Base-by-base conservation (phyloP, 2,329 filamentous ascomycete species). In the Thelonectria olida region DNA sequence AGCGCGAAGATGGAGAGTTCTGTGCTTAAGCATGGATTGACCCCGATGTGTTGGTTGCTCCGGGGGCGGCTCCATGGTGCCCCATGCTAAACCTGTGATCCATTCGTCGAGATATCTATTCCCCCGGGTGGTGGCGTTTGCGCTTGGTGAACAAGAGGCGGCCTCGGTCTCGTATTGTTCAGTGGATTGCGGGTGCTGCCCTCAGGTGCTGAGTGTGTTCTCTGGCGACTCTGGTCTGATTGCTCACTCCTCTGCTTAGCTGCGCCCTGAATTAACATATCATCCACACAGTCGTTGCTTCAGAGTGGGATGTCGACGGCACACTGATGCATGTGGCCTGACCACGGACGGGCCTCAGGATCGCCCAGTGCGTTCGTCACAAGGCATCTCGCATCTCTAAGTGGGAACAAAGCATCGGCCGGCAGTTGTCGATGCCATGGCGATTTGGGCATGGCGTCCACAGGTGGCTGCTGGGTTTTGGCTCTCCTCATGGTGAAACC, bases 401-500 rank as follows among this genome's bases (percentile, higher is more conserved):
- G 36, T n/a, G 17, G 36, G 17, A 31, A 39, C 36, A 39, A 31
- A 31, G 36, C 36, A 39, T 17, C 15, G 9, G 13, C 39, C 39
- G 39, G 39, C 20, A 44, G 39, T 44, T 44, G 39, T 22, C 9
- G 19, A 39, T 31, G 39, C 9, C 19, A 22, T 23, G n/a, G 10
- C 39, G 20, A n/a, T 19, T 47, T n/a, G 13, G 52, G 41, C 52
- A 47, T 47, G 48, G 34, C 20, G 50, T 47, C 17, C 41, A 15
- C 13, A 47, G 28, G 47, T 54, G 51, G 51, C 56, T 51, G 42
- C 52, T 51, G 47, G 39, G 47, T 51, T 49, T 52, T 8, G 47
- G 51, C 22, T 20, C 31, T 23, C 34, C 15, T 55, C 6, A 22
- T 52, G 47, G 58, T 55, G 45, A 61, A 61, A 55, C 58, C 23